Conservation (phyloP, 495 filamentous ascomycete species). For the Neurospora sp. region DNA sequence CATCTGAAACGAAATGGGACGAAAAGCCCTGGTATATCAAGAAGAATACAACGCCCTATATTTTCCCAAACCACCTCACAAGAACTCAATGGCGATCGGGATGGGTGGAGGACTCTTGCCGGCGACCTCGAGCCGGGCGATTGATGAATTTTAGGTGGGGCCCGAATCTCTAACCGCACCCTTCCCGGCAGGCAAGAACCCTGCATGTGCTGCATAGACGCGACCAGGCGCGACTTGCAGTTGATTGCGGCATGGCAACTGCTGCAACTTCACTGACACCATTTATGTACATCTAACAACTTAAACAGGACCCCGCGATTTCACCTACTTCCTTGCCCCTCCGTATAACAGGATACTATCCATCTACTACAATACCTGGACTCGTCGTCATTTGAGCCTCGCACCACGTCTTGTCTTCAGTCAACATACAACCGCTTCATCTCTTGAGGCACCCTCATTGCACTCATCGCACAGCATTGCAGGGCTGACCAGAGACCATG, state of each 20-base stretch:
- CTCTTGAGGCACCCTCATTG: neutral
- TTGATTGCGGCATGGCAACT: neutral
- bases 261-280: neutral
- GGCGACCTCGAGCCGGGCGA: slow-evolving; percentile 3
- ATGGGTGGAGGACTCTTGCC: neutral
- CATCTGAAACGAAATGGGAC: slow-evolving; percentile 25
- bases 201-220: slow-evolving; percentile 6
- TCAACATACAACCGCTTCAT: neutral
- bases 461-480: neutral
- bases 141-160: slow-evolving; percentile 22
- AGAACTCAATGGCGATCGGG: neutral
- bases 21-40: neutral
- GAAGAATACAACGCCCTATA: neutral
- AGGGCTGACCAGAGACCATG: neutral
- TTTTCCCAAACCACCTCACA: neutral
- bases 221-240: slow-evolving; percentile 4
- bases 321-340: neutral
- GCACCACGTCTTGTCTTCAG: neutral
- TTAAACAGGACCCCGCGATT: neutral
- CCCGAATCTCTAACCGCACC: neutral
- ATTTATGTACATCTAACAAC: neutral
- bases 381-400: neutral
- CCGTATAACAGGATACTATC: neutral
- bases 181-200: slow-evolving; percentile 12
- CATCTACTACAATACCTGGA: neutral